A percentile compares a stretch with the other conserved stretches of the same genome.
These are phyloP conservation scores for Davidsoniella neocaledoniae DNA, from an alignment of 2,329 filamentous ascomycete genomes.

Conservation along the genomic window DNA sequence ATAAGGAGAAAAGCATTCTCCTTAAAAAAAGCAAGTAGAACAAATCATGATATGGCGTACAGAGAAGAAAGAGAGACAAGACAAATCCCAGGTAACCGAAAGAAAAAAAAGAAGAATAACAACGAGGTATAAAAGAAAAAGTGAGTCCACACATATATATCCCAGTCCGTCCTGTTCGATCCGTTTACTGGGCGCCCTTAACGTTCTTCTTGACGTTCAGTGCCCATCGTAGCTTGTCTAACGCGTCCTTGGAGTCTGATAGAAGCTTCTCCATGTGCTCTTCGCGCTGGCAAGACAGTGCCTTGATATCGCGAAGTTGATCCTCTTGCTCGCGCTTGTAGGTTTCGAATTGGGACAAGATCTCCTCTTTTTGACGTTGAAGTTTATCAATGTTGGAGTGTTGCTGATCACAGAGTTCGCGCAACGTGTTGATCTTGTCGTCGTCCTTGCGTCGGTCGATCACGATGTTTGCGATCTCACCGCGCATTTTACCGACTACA, in stretches of 20 bases:
- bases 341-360: constrained; percentile 40
- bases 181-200: constrained; percentile 30
- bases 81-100: no score
- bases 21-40: no score
- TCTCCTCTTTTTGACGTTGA: constrained; percentile 42
- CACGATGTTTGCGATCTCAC: constrained; percentile 37
- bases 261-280: constrained; percentile 42
- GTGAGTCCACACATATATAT: no score
- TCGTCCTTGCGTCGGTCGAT: constrained; percentile 42
- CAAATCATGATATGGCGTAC: no score
- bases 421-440: constrained; percentile 44
- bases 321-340: constrained; percentile 50
- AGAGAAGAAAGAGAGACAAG: no score
- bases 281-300: constrained; percentile 38
- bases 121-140: no score
- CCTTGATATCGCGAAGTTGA: constrained; percentile 42
- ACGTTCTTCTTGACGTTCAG: constrained; percentile 49
- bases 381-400: constrained; percentile 48
- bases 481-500: constrained; percentile 30
- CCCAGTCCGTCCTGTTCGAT: no score
- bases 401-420: constrained; percentile 57
- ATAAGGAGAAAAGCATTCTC: no score
- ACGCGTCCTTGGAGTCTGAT: constrained; percentile 40
- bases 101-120: no score
- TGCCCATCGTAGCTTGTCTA: constrained; percentile 57